Percentiles rank a stretch among this genome's conserved stretches.
Conservation (phyloP, 2,329 filamentous ascomycete species). For the Metarhizium rileyi region DNA sequence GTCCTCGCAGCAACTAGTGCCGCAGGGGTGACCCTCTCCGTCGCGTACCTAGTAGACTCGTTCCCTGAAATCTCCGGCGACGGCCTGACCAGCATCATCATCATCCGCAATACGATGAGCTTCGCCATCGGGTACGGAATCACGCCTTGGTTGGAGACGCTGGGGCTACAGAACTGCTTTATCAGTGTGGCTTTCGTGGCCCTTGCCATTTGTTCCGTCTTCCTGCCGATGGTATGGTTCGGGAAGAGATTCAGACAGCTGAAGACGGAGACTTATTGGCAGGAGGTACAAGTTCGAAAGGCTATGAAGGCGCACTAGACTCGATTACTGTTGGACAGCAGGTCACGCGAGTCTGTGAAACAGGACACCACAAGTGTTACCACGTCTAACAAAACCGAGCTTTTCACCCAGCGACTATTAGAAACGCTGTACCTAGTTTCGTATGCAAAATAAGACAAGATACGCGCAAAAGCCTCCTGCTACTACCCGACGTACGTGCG, state of each 20-base stretch:
- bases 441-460: too few species aligned
- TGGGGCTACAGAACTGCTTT: conserved; percentile 34
- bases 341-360: too few species aligned
- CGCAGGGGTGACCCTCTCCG: conserved; percentile 25
- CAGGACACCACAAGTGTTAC: too few species aligned
- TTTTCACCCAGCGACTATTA: too few species aligned
- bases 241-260: conserved; percentile 23
- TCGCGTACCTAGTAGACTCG: conserved; percentile 31
- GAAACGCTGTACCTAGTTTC: too few species aligned
- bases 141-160: conserved; percentile 32
- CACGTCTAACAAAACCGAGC: too few species aligned
- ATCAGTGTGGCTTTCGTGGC: conserved; percentile 31
- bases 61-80: conserved; percentile 31
- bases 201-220: conserved; percentile 27
- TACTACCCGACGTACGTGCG: not conserved
- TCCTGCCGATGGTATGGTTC: conserved; percentile 37
- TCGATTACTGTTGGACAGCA: too few species aligned
- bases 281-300: conserved; percentile 4
- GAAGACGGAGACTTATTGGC: conserved; percentile 13
- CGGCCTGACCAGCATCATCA: conserved; percentile 28
- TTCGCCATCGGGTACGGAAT: conserved; percentile 30
- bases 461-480: too few species aligned
- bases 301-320: not conserved
- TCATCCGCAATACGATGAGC: conserved; percentile 28
- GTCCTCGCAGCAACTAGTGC: conserved; percentile 23